A percentile compares a stretch with the other conserved stretches of the same genome.
These are phyloP conservation scores for Ophiostoma australiae DNA, from an alignment of 2,329 filamentous ascomycete species.

Conservation along the genomic window DNA sequence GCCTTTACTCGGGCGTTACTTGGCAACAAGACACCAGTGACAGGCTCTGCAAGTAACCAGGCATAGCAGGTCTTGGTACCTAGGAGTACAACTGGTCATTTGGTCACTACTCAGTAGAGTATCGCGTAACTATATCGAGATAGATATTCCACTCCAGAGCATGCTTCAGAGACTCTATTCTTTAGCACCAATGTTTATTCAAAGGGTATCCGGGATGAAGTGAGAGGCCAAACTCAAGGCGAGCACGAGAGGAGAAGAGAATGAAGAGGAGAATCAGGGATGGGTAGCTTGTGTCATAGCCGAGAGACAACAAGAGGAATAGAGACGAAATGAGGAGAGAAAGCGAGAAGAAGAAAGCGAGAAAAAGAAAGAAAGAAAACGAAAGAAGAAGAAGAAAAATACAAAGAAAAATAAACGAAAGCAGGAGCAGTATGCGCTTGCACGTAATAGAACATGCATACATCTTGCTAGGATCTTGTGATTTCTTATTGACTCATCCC, in stretches of 20 bases:
- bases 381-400: not conserved
- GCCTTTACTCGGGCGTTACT: not conserved
- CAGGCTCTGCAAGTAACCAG: slow-evolving; percentile 5
- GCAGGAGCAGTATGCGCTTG: not conserved
- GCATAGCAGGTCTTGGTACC: not conserved
- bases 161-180: not conserved
- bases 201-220: not conserved
- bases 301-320: no score
- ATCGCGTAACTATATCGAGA: not conserved
- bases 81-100: not conserved
- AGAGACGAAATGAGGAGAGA: no score
- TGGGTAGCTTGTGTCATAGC: no score
- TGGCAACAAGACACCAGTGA: slow-evolving; percentile 1
- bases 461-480: not conserved
- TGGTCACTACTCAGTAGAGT: not conserved
- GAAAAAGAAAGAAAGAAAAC: not conserved
- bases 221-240: not conserved
- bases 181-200: not conserved
- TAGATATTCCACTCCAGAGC: not conserved
- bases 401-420: not conserved
- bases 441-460: slow-evolving; percentile 1
- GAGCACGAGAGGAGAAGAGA: no score
- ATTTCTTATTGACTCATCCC: not conserved
- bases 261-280: not conserved
- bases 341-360: not conserved